Evolutionary conservation across 768 basidiomycete genomes (phyloP).

Genomic region (Serendipita sp.): DNA sequence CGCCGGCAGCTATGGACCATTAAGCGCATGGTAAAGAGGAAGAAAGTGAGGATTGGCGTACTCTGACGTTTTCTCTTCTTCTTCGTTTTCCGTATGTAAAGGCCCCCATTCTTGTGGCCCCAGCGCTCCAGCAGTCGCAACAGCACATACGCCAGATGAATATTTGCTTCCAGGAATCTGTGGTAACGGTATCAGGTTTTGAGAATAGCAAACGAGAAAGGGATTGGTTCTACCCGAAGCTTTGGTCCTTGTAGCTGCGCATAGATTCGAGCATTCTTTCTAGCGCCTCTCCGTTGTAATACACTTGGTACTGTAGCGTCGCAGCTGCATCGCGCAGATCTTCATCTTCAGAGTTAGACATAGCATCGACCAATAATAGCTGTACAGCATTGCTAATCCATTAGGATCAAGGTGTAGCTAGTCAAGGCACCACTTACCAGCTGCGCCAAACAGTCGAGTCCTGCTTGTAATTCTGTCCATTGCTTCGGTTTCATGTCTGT

Average conservation of each 20-base stretch:
- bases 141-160: slow-evolving; percentile 72
- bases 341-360: slow-evolving; percentile 40
- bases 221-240: slow-evolving; percentile 20
- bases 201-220: neutral
- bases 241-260: slow-evolving; percentile 59
- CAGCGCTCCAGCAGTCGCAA: slow-evolving; percentile 80
- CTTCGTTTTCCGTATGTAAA: slow-evolving; percentile 53
- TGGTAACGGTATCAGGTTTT: slow-evolving; percentile 18
- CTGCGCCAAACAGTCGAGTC: slow-evolving; percentile 86
- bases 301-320: slow-evolving; percentile 71
- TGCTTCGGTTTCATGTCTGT: slow-evolving; percentile 91
- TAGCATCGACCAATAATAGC: slow-evolving; percentile 70
- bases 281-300: slow-evolving; percentile 89
- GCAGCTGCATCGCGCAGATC: slow-evolving; percentile 58
- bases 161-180: slow-evolving; percentile 72
- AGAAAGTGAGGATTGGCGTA: slow-evolving; percentile 3
- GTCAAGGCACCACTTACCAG: slow-evolving; percentile 25
- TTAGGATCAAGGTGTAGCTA: neutral
- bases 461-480: slow-evolving; percentile 90
- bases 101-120: slow-evolving; percentile 50
- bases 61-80: slow-evolving; percentile 24
- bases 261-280: slow-evolving; percentile 73
- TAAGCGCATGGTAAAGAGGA: neutral
- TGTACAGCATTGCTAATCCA: slow-evolving; percentile 13
- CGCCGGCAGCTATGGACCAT: slow-evolving; percentile 7